Evolutionary conservation across 148 eudicot species (phyloP).

Genomic region (Rhododendron molle): DNA sequence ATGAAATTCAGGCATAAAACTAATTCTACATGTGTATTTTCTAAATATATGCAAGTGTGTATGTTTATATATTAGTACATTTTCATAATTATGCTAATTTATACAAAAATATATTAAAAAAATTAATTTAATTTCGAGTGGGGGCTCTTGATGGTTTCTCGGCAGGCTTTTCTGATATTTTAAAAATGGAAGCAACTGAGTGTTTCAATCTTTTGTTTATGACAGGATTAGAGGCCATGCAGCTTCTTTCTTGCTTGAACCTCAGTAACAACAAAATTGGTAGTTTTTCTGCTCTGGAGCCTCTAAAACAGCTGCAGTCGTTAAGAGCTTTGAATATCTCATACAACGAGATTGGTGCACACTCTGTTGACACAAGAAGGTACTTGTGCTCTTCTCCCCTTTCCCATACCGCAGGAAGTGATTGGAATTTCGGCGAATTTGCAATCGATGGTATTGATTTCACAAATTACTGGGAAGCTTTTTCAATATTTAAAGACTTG

Average conservation of each 20-base stretch:
- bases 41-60: too few relatives aligned
- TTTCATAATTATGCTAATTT: too few relatives aligned
- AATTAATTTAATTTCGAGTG: too few relatives aligned
- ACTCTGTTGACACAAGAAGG: slow-evolving; percentile 65
- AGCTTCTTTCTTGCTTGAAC: slow-evolving; percentile 68
- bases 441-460: slow-evolving; percentile 15
- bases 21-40: too few relatives aligned
- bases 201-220: background rate
- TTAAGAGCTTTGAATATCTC: slow-evolving; percentile 63
- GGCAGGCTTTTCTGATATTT: background rate
- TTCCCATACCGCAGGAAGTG: slow-evolving; percentile 39
- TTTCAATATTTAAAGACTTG: slow-evolving; percentile 44
- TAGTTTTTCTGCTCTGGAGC: slow-evolving; percentile 66
- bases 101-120: too few relatives aligned
- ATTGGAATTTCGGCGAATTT: slow-evolving; percentile 31
- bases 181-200: background rate
- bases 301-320: slow-evolving; percentile 54
- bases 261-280: slow-evolving; percentile 65
- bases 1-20: too few relatives aligned
- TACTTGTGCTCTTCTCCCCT: slow-evolving; percentile 71
- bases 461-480: slow-evolving; percentile 60
- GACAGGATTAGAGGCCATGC: slow-evolving; percentile 88
- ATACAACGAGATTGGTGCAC: slow-evolving; percentile 78
- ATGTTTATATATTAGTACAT: too few relatives aligned
- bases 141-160: background rate